Evolutionary conservation across 2,329 filamentous ascomycete genomes (phyloP), one percentile per base, ranked within the genome.

Genomic region (Pseudofabraea citricarpa): DNA sequence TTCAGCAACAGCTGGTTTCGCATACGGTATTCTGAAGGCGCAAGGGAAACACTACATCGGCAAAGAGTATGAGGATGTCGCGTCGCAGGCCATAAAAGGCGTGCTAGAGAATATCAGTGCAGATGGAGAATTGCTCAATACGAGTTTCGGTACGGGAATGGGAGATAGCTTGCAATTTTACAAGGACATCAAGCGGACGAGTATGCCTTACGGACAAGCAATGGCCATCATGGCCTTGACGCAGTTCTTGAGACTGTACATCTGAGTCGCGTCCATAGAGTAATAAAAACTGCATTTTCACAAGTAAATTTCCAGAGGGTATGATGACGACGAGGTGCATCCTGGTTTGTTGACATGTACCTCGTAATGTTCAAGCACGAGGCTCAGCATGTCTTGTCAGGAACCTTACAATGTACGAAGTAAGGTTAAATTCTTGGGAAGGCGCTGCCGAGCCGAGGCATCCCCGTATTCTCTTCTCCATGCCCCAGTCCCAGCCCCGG

Each of bases 141-240:
- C 83, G 1, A 88, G 83, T 52, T 91, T 90, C 57, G 87, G 87
- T 1, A 91, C 87, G 0, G 83, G 72, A 0, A 90, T 91, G 85
- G 87, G 87, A 0, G 71, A 78, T 50, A 74, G 75, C 45, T 62
- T 90, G 58, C 77, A 90, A 64, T 84, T 88, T 61, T 90, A 91
- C 58, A 83, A 85, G 63, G 77, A 87, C 50, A 90, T 91, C 45
- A 75, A 81, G 2, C 65, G 83, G 48, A 91, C 87, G 2, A 84
- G 82, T 54, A 91, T 90, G 87, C 87, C 86, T 6, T 90, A 90
- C 55, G 87, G 87, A 0, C 87, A 90, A 62, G 84, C 85, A 0
- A 90, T 90, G 86, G 86, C 85, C 0, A 88, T 90, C 50, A 89
- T 90, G 81, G 81, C 84, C 0, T 61, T 90, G 51, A 85, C 84